phyloP scores from a whole-genome alignment of 768 basidiomycete species.

The Saitozyma sp. region DNA sequence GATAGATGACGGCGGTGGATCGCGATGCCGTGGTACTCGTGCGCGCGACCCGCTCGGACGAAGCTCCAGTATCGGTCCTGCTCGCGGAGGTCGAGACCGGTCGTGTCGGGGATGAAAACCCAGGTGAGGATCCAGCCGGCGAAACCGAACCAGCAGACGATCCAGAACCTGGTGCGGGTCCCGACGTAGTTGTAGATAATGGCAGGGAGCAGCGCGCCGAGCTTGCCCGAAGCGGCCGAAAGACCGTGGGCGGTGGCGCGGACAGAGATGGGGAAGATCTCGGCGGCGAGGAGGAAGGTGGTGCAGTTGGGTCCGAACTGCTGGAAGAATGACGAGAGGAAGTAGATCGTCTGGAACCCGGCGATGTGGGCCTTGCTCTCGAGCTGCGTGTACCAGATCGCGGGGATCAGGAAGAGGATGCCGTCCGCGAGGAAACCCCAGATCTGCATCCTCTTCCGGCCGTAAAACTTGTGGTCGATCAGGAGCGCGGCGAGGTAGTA shows the following conservation, averaged over 20 bases:
- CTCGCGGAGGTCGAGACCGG: conserved; percentile 55
- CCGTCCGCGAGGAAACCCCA: conserved; percentile 50
- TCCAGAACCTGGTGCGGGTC: conserved; percentile 50
- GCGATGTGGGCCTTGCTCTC: conserved; percentile 43
- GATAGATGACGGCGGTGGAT: conserved; percentile 54
- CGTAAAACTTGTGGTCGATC: conserved; percentile 55
- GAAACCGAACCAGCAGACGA: conserved; percentile 55
- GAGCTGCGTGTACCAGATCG: conserved; percentile 49
- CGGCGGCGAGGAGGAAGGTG: conserved; percentile 55
- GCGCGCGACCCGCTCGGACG: conserved; percentile 49
- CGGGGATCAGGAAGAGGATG: conserved; percentile 27
- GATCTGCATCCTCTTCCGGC: conserved; percentile 51
- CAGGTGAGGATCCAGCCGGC: conserved; percentile 39
- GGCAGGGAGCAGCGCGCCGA: conserved; percentile 54
- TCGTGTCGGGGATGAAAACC: conserved; percentile 54
- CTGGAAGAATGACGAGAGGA: conserved; percentile 53
- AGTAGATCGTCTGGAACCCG: conserved; percentile 55
- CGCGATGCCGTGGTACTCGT: conserved; percentile 55
- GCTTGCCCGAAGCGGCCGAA: conserved; percentile 53
- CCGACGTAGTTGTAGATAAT: conserved; percentile 54
- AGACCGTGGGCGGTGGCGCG: conserved; percentile 55
- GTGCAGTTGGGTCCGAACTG: conserved; percentile 52
- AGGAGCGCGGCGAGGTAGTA: conserved; percentile 54
- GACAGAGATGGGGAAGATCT: conserved; percentile 55
- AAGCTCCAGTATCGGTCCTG: conserved; percentile 55